phyloP scores from a whole-genome alignment of 169 alveolate species.

The Plasmodium reichenowi region DNA sequence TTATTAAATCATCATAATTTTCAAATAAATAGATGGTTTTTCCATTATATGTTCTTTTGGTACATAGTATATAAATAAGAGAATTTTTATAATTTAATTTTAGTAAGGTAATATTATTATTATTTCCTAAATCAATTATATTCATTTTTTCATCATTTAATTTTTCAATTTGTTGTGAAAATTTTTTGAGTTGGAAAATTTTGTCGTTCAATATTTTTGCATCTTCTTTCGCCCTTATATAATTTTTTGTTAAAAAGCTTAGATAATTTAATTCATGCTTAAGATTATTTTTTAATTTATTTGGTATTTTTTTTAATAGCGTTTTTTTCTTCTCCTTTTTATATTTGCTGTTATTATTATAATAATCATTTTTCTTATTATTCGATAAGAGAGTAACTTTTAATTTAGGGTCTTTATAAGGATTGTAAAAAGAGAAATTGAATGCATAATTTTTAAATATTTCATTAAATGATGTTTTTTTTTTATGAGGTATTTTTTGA shows the following conservation, averaged over 20 bases:
- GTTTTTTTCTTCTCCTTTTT: slow-evolving; percentile 1
- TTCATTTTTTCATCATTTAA: slow-evolving; percentile 47
- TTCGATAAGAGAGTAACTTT: slow-evolving; percentile 22
- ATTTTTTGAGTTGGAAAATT: slow-evolving; percentile 34
- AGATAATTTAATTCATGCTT: slow-evolving; percentile 58
- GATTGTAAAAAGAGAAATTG: slow-evolving; percentile 74
- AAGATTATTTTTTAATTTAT: slow-evolving; percentile 6
- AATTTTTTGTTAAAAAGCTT: slow-evolving; percentile 42
- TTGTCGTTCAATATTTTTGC: slow-evolving; percentile 33
- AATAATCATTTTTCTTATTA: slow-evolving; percentile 18
- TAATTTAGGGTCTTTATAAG: slow-evolving; percentile 69
- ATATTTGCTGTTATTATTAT: slow-evolving; percentile 4
- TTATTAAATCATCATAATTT: slow-evolving; percentile 53
- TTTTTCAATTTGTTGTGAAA: slow-evolving; percentile 60
- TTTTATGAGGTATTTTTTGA: slow-evolving; percentile 40
- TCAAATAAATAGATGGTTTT: slow-evolving; percentile 70
- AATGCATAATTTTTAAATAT: slow-evolving; percentile 75
- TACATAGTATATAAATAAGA: slow-evolving; percentile 46
- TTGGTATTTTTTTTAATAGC: slow-evolving; percentile 5
- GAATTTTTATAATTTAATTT: slow-evolving; percentile 33
- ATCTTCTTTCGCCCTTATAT: slow-evolving; percentile 41
- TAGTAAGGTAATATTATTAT: slow-evolving; percentile 39
- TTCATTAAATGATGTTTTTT: slow-evolving; percentile 50
- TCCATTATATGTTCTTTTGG: slow-evolving; percentile 64
- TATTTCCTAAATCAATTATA: slow-evolving; percentile 32